Conservation (phyloP, 345 rosid species). For the Diplotaxis tenuifolia region DNA sequence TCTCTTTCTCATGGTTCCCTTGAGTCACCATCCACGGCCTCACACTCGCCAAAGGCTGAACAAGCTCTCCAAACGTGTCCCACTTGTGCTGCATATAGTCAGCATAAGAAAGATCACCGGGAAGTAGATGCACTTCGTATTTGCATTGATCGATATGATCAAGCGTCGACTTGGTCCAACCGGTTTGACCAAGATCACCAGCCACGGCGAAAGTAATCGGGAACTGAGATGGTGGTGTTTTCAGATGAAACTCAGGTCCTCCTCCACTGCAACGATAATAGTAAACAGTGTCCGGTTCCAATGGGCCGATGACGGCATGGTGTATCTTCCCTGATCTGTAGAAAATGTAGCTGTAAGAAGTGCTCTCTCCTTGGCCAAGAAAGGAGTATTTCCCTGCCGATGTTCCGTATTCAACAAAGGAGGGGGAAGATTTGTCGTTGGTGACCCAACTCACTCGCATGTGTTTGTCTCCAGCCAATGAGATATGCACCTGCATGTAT, state of each 20-base stretch:
- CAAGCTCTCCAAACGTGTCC: slow-evolving; percentile 90
- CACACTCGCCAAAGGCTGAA: slow-evolving; percentile 89
- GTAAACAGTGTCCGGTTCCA: slow-evolving; percentile 60
- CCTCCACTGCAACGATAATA: slow-evolving; percentile 77
- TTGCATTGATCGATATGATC: slow-evolving; percentile 76
- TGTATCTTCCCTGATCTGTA: slow-evolving; percentile 94
- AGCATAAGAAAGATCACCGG: slow-evolving; percentile 96
- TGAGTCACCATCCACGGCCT: slow-evolving; percentile 99
- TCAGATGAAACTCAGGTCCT: slow-evolving; percentile 84
- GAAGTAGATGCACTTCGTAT: slow-evolving; percentile 78
- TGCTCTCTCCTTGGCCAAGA: slow-evolving; percentile 67
- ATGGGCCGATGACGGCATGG: slow-evolving; percentile 78
- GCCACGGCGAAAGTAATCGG: slow-evolving; percentile 89
- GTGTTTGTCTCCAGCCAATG: slow-evolving; percentile 84
- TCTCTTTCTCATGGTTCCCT: slow-evolving; percentile 91
- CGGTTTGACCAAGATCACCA: slow-evolving; percentile 95
- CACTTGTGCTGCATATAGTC: slow-evolving; percentile 80
- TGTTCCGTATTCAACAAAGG: slow-evolving; percentile 77
- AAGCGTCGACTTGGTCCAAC: slow-evolving; percentile 91
- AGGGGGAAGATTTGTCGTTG: slow-evolving; percentile 55
- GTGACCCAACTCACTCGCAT: slow-evolving; percentile 85
- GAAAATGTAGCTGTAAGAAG: slow-evolving; percentile 64
- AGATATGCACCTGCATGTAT: slow-evolving; percentile 42
- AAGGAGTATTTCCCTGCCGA: slow-evolving; percentile 58
- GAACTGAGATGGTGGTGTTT: slow-evolving; percentile 73